Base-by-base conservation (phyloP, 108 stramenopile species). In the Cyclostephanos tholiformis region DNA sequence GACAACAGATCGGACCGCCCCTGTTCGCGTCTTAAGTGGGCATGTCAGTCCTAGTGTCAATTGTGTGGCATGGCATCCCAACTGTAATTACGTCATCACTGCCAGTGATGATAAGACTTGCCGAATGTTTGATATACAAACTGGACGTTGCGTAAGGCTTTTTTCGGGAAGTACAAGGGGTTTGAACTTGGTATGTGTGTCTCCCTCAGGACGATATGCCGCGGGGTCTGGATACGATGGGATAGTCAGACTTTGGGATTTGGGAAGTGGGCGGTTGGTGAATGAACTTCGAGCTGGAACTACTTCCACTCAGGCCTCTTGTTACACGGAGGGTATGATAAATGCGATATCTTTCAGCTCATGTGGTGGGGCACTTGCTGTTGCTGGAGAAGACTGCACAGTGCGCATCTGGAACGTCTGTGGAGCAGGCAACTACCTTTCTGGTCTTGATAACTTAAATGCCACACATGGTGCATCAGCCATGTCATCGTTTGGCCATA, bases 51-150 rank as follows among this genome's bases (percentile, higher is more conserved):
- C 93, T 8, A 90, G 87, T 72, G 96, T 99, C 4, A 90, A 93
- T 74, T 86, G 86, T 25, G 93, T 97, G 14, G 79, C 76, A 14
- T 98, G 94, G 88, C 97, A 99, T 82, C 97, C 98, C 8, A 98
- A 98, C 72, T 84, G 85, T 84, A 96, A 96, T 83, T 99, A 97
- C 62, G 84, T 98, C 39, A 67, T 94, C 26, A 97, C 96, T 14
- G 97, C 95, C 6, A 78, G 88, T 63, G 91, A 91, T 55, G 98
- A 98, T 71, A 94, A 89, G 74, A 98, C 97, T 5, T 91, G 88
- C 26, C 83, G 98, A 36, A 83, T 98, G 62, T 99, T 96, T 97
- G 97, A 99, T 74, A 85, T 99, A 62, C 92, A 94, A 51, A 90
- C 92, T 44, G 97, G 92, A 8, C 87, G 87, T 29, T 96, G 95